Evolutionary conservation across 306 rosid genomes (phyloP).

Genomic region (Fagus sylvatica): DNA sequence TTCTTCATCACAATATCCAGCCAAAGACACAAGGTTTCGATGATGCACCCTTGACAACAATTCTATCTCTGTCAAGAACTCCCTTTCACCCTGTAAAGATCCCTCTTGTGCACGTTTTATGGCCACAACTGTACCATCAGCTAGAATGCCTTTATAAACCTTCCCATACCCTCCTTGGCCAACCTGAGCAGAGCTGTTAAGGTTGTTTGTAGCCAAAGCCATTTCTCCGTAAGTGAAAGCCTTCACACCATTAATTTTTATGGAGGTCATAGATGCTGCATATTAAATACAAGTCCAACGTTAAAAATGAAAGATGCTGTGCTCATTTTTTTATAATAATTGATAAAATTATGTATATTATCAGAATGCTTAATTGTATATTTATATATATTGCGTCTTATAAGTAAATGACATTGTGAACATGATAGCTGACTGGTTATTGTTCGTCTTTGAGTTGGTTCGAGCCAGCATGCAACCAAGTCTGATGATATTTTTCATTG

Average conservation of each 20-base stretch:
- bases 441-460: neutral
- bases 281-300: conserved; percentile 18
- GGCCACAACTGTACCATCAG: conserved; percentile 64
- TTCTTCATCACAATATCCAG: conserved; percentile 84
- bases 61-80: conserved; percentile 82
- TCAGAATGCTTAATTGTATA: neutral
- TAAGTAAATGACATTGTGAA: neutral
- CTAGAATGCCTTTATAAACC: conserved; percentile 68
- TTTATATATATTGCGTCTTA: neutral
- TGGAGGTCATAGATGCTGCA: conserved; percentile 52
- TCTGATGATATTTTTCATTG: neutral
- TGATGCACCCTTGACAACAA: conserved; percentile 77
- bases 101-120: conserved; percentile 88
- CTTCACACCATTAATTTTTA: conserved; percentile 70
- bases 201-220: conserved; percentile 62
- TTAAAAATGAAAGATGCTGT: conserved; percentile 12
- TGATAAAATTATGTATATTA: neutral
- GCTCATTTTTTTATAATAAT: too few relatives aligned
- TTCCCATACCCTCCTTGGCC: conserved; percentile 90
- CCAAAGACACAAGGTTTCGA: conserved; percentile 74
- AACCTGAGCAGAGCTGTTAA: conserved; percentile 55
- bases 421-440: neutral
- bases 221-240: conserved; percentile 59
- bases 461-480: neutral
- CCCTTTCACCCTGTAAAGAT: conserved; percentile 81